Evolutionary conservation across 352 stramenopile genomes (phyloP), one percentile per base, ranked within the genome.

Genomic region (Aphanomyces invadans): DNA sequence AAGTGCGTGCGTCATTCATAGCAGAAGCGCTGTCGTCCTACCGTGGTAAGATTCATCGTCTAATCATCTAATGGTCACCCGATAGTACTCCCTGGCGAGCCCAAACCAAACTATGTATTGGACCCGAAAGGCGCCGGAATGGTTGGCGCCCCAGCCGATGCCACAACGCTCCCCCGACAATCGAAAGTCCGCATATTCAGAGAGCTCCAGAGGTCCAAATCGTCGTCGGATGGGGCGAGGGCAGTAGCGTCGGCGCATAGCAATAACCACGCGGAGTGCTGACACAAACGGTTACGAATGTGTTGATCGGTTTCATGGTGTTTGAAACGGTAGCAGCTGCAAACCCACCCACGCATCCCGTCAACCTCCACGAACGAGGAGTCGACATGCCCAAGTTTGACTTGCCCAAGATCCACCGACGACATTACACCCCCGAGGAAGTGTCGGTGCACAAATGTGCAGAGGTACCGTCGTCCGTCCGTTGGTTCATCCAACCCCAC

Each of bases 391-490:
- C 49, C 32, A 52, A 64, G 26, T 64, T 64, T 31, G 15, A 36
- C 7, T 38, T 64, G 19, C 36, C 36, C 32, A 64, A 45, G 55
- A 64, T 64, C 55, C 55, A 64, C 25, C 59, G 70, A 9, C 72
- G 75, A 17, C 95, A 82, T 73, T 96, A 83, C 66, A 95, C 87
- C 23, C 73, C 82, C 0, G 76, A 76, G 1, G 88, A 97, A 64
- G 80, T 97, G 12, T 73, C 81, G 0, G 65, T 66, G 4, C 89
- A 97, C 72, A 97, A 97, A 65, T 83, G 77, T 29, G 76, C 83
- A 4, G 77, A 92, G 46, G 89, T 87, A 36, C n/a, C n/a, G n/a
- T n/a, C n/a, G n/a, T n/a, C n/a, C n/a, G n/a, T n/a, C n/a, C n/a
- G n/a, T n/a, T n/a, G n/a, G n/a, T n/a, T n/a, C n/a, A n/a, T n/a